Conservation (phyloP, 306 rosid genomes). For the Prinsepia uniflora region DNA sequence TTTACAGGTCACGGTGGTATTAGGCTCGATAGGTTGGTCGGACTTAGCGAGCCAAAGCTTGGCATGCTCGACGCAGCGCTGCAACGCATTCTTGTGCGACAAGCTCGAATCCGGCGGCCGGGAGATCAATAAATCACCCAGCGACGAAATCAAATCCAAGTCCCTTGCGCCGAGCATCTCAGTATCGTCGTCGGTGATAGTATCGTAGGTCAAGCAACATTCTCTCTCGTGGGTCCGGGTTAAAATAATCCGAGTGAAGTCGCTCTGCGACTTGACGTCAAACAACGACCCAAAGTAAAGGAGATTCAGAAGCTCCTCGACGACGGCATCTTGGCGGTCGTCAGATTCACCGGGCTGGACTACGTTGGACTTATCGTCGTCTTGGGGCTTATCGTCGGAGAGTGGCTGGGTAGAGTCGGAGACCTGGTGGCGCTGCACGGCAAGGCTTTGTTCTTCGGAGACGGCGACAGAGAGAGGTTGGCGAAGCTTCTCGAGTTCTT, state of each 20-base stretch:
- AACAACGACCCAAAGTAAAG: constrained; percentile 87
- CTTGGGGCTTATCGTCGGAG: constrained; percentile 14
- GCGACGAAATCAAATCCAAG: constrained; percentile 64
- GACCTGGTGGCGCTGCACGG: constrained; percentile 36
- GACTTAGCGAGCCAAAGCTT: constrained; percentile 70
- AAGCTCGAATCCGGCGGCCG: constrained; percentile 78
- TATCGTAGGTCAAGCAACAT: constrained; percentile 89
- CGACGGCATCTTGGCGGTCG: constrained; percentile 24
- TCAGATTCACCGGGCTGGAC: constrained; percentile 10
- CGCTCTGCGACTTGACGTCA: constrained; percentile 83
- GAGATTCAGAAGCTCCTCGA: constrained; percentile 72
- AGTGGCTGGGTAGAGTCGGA: constrained; percentile 23
- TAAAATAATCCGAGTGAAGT: constrained; percentile 75
- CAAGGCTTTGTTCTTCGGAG: constrained; percentile 55
- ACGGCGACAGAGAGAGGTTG: constrained; percentile 70
- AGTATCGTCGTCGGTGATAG: constrained; percentile 91
- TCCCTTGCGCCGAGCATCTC: constrained; percentile 90
- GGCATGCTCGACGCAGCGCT: constrained; percentile 84
- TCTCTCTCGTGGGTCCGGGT: constrained; percentile 89
- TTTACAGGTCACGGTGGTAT: constrained; percentile 66
- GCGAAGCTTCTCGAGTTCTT: constrained; percentile 91
- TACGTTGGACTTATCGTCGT: background rate
- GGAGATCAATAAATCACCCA: constrained; percentile 63
- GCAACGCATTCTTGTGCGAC: constrained; percentile 78
- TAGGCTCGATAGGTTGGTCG: constrained; percentile 59